Percentiles rank a stretch among this genome's conserved stretches.
These are phyloP conservation scores for Hypoxylon sp. DNA, from an alignment of 2,329 filamentous ascomycete species.

Conservation along the genomic window DNA sequence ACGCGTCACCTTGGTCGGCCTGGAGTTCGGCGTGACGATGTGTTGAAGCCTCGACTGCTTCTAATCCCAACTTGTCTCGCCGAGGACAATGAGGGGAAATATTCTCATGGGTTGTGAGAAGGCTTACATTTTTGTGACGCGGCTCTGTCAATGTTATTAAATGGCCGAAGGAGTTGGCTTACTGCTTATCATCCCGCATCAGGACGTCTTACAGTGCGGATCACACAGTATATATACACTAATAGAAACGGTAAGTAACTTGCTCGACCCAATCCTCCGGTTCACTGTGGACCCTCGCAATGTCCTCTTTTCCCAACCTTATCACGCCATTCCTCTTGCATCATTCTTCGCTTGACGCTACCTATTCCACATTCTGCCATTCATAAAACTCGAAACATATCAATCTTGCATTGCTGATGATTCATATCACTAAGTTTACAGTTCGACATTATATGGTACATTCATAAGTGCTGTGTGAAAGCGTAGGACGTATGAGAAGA, in stretches of 20 bases:
- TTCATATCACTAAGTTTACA: background rate
- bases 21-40: slow-evolving; percentile 12
- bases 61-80: background rate
- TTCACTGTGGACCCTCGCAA: slow-evolving; percentile 1
- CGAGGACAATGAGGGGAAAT: background rate
- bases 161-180: background rate
- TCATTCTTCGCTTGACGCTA: slow-evolving; percentile 2
- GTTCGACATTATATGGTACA: slow-evolving; percentile 23
- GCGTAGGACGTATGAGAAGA: slow-evolving; percentile 10
- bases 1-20: slow-evolving; percentile 11
- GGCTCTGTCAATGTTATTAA: background rate
- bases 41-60: slow-evolving; percentile 1
- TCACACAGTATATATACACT: slow-evolving; percentile 1
- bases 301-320: background rate
- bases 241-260: background rate
- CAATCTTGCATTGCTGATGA: background rate
- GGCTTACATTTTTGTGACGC: slow-evolving; percentile 12
- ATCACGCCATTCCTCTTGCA: background rate
- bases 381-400: background rate
- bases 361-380: background rate
- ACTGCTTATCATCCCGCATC: background rate
- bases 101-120: slow-evolving; percentile 3
- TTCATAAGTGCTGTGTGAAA: slow-evolving; percentile 23
- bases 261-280: background rate
- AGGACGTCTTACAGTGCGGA: slow-evolving; percentile 5